These are phyloP conservation scores for Amanita muscaria DNA, from an alignment of 768 basidiomycete genomes.

Conservation along the genomic window DNA sequence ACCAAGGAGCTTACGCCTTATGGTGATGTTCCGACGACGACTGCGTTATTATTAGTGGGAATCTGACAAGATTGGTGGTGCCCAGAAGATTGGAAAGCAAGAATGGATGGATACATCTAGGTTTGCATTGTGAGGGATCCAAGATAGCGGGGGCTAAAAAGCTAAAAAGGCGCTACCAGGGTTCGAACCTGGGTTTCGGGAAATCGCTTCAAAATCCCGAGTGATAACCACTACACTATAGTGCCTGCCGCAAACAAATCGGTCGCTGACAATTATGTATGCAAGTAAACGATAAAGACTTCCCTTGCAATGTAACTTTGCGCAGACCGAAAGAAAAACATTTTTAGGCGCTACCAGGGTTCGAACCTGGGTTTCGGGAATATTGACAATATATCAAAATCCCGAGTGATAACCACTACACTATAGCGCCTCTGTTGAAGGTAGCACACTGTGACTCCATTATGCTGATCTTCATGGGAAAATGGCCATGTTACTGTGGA, in stretches of 20 bases:
- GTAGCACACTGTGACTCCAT: no score
- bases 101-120: no score
- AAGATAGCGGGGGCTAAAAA: no score
- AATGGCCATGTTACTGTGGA: no score
- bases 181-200: slow-evolving; percentile 26
- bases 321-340: neutral
- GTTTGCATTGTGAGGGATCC: no score
- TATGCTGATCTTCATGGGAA: no score
- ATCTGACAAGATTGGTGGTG: no score
- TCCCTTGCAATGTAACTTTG: no score
- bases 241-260: slow-evolving; percentile 14
- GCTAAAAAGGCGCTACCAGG: slow-evolving; percentile 25
- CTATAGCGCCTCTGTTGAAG: slow-evolving; percentile 14
- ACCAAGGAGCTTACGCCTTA: no score
- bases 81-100: no score
- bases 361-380: slow-evolving; percentile 16
- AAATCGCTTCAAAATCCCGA: slow-evolving; percentile 21
- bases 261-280: neutral
- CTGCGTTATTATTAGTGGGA: no score
- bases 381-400: slow-evolving; percentile 8
- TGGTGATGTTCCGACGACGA: no score
- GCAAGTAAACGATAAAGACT: neutral
- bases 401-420: slow-evolving; percentile 17
- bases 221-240: slow-evolving; percentile 27
- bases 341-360: slow-evolving; percentile 10